phyloP scores from a whole-genome alignment of 2,329 filamentous ascomycete genomes.

The Pseudomassariella vexata region DNA sequence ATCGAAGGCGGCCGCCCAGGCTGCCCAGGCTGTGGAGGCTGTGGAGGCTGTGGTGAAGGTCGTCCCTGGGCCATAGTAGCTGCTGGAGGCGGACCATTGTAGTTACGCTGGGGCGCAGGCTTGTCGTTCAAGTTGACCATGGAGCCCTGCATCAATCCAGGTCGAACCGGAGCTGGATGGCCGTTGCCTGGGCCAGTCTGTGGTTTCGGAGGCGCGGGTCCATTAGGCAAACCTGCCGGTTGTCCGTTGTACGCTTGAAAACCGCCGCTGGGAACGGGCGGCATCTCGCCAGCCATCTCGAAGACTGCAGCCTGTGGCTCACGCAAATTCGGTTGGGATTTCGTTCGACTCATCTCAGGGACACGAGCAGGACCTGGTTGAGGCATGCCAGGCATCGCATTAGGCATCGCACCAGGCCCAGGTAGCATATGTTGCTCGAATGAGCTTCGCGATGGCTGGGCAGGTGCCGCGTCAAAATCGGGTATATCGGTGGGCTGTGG shows the following conservation, averaged over 20 bases:
- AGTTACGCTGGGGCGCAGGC: constrained; percentile 54
- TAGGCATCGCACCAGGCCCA: constrained; percentile 23
- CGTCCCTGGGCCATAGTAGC: constrained; percentile 26
- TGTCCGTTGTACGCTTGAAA: constrained; percentile 25
- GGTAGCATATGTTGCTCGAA: constrained; percentile 44
- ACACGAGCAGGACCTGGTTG: constrained; percentile 44
- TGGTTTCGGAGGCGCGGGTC: constrained; percentile 19
- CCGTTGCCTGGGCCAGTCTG: constrained; percentile 32
- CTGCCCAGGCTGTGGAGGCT: constrained; percentile 19
- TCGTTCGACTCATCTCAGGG: constrained; percentile 52
- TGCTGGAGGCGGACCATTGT: constrained; percentile 34
- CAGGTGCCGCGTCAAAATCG: constrained; percentile 35
- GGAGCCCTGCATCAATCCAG: constrained; percentile 56
- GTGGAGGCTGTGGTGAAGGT: constrained; percentile 27
- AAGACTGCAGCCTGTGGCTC: constrained; percentile 64
- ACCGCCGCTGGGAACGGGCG: constrained; percentile 40
- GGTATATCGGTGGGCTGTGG: constrained; percentile 28
- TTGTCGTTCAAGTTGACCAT: constrained; percentile 49
- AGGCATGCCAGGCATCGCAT: constrained; percentile 29
- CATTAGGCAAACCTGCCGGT: constrained; percentile 17
- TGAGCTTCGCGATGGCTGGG: constrained; percentile 32
- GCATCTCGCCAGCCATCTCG: constrained; percentile 63
- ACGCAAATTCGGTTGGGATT: constrained; percentile 62
- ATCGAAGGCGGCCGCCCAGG: constrained; percentile 22
- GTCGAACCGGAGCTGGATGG: constrained; percentile 58